Evolutionary conservation across 129 eudicot species (phyloP), one percentile per base, ranked within the genome.

Genomic region (Flaveria linearis): DNA sequence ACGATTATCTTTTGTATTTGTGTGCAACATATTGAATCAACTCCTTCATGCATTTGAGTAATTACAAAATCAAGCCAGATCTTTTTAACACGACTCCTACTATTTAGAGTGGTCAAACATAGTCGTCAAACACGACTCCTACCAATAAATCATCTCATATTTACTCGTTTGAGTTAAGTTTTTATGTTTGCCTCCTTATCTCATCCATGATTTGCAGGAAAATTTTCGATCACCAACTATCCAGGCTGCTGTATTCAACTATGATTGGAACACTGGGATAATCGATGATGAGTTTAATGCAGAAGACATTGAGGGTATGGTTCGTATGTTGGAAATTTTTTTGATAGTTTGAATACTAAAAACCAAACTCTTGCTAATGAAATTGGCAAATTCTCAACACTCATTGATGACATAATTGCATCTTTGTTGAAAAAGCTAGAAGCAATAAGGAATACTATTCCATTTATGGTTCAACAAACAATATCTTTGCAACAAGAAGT

Each of bases 161-260:
- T 36, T 36, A 36, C 41, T 36, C 6, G 41, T 36, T 36, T 36
- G 8, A 4, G 41, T 36, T 36, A 3, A 5, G 7, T 36, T 4
- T 5, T 46, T 22, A 45, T 74, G 62, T 55, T 56, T 33, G 13
- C 39, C 16, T 71, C 49, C 62, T 26, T 17, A 60, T 61, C 75
- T 53, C 52, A 71, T 17, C 69, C 77, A 62, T 76, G 57, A 80
- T 68, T 82, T 57, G 62, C 80, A 93, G 98, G 98, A 88, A 84
- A 81, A 62, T 73, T 82, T 73, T 58, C 83, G 66, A 30, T 77
- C 62, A 4, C 68, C 82, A 81, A 69, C 72, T 83, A 30, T 63
- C 55, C 78, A 80, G 23, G 72, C 81, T 69, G 76, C 78, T 52
- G 85, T 20, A 71, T 50, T 69, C 65, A 76, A 75, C 68, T 22